Percentiles rank a stretch among this genome's conserved stretches.
phyloP scores from a whole-genome alignment of 441 rosid species.

The Pelargonium myrrhifolium region DNA sequence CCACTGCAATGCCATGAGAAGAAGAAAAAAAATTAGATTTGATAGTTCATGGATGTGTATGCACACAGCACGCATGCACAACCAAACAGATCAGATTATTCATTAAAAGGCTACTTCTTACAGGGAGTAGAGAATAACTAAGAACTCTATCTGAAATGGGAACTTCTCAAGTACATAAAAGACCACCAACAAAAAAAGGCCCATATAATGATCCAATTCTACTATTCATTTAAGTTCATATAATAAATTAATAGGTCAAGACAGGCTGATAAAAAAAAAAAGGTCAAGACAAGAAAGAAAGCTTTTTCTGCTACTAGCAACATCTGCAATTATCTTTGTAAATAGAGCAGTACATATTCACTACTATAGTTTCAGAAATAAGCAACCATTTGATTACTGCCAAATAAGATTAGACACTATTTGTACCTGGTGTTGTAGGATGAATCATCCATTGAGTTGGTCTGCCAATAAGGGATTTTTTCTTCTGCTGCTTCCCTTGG shows the following conservation, averaged over 20 bases:
- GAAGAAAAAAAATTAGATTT: conserved; percentile 2
- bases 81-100: not conserved
- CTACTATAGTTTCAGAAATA: not conserved
- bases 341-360: not conserved
- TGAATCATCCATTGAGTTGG: conserved; percentile 37
- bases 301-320: not conserved
- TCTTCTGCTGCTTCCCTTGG: conserved; percentile 38
- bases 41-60: not conserved
- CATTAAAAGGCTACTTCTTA: not conserved
- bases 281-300: too few species aligned
- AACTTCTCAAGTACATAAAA: too few species aligned
- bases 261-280: too few species aligned
- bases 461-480: conserved; percentile 40
- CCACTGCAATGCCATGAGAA: conserved; percentile 40
- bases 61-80: not conserved
- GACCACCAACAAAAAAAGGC: too few species aligned
- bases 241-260: not conserved
- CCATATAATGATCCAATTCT: not conserved
- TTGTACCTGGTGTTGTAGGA: conserved; percentile 52
- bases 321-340: not conserved
- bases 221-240: not conserved
- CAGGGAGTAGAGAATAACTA: not conserved
- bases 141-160: not conserved
- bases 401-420: conserved; percentile 7
- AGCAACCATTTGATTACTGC: not conserved